Evolutionary conservation across 2,329 filamentous ascomycete species (phyloP).

Genomic region (Beauveria bassiana): DNA sequence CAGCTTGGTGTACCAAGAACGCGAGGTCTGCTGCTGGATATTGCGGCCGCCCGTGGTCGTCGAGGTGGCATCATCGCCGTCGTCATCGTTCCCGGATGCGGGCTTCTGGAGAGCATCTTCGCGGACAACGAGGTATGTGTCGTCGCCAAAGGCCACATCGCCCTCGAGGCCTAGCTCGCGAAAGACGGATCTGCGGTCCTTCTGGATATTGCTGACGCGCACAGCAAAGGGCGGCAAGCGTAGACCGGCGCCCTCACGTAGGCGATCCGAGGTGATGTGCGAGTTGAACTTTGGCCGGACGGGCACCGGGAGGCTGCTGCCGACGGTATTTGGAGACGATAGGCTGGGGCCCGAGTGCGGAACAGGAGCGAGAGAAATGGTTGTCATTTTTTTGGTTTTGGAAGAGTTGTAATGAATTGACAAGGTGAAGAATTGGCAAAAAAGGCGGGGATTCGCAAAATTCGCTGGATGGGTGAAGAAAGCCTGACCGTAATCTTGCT

Average conservation of each 20-base stretch:
- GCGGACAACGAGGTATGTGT: conserved; percentile 7
- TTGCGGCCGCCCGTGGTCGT: not conserved
- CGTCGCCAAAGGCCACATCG: conserved; percentile 18
- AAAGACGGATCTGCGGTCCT: conserved; percentile 44
- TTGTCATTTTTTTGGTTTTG: not conserved
- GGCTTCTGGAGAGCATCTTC: not conserved
- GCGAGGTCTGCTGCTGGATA: conserved; percentile 14
- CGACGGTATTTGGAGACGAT: not conserved
- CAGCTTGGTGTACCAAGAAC: conserved; percentile 38
- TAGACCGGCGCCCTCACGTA: conserved; percentile 39
- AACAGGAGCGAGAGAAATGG: not conserved
- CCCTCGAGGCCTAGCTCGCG: conserved; percentile 41
- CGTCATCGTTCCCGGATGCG: not conserved
- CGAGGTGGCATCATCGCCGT: not conserved
- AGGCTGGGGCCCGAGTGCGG: conserved; percentile 6
- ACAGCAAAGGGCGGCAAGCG: conserved; percentile 32
- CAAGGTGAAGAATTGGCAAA: too few relatives aligned
- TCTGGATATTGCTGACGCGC: conserved; percentile 35
- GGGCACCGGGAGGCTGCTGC: conserved; percentile 14
- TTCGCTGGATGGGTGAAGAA: too few relatives aligned
- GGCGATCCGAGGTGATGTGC: conserved; percentile 40
- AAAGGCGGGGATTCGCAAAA: not conserved
- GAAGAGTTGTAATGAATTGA: too few relatives aligned
- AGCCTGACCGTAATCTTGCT: not conserved
- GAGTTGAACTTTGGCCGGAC: conserved; percentile 43